Percentiles rank a stretch among this genome's conserved stretches.
phyloP scores from a whole-genome alignment of 2,329 filamentous ascomycete genomes.

The Paraconiothyrium brasiliense region DNA sequence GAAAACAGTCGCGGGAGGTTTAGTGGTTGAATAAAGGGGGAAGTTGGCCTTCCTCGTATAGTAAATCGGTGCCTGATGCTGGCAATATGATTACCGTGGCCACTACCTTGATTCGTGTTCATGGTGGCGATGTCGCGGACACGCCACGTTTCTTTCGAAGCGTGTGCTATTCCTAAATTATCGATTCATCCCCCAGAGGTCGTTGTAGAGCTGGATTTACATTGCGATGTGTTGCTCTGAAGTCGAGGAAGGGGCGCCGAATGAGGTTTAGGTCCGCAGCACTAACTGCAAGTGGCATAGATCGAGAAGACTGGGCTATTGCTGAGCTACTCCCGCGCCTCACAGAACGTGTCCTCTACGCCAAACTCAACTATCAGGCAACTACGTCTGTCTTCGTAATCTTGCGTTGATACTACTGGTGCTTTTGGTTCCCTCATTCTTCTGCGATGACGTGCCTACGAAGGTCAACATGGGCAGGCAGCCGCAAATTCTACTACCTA shows the following conservation, averaged over 20 bases:
- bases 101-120: not conserved
- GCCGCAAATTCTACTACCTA: too few relatives aligned
- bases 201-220: not conserved
- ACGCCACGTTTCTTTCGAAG: not conserved
- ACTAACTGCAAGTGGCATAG: not conserved
- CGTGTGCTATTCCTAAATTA: too few relatives aligned
- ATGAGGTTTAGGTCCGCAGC: not conserved
- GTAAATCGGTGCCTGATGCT: constrained; percentile 9
- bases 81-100: not conserved
- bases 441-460: not conserved
- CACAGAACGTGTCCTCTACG: not conserved
- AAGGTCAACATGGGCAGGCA: too few relatives aligned
- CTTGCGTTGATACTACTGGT: not conserved
- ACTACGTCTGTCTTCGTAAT: not conserved
- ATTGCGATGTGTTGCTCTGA: not conserved
- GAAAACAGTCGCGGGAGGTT: too few relatives aligned
- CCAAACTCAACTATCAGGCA: not conserved
- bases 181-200: not conserved
- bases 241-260: not conserved
- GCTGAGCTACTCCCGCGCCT: not conserved
- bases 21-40: not conserved
- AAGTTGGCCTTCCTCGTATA: constrained; percentile 1
- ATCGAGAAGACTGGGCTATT: not conserved
- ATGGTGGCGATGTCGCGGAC: not conserved
- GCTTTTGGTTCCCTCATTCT: not conserved